These are phyloP conservation scores for Coemansia sp. DNA, from an alignment of 192 early-diverging fungal species.

Conservation along the genomic window DNA sequence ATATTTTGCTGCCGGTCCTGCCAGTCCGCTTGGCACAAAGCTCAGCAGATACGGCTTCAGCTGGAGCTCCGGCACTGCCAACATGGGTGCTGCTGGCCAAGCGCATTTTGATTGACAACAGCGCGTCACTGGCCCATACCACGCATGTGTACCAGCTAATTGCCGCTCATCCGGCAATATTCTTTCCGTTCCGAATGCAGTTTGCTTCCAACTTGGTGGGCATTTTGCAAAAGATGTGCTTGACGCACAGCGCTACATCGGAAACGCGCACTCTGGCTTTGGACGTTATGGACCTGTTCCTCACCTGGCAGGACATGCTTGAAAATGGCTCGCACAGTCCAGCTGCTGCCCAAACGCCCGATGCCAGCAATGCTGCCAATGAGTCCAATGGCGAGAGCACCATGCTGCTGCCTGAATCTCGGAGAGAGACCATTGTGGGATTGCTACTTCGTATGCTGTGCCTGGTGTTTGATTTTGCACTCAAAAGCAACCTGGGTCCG, in stretches of 20 bases:
- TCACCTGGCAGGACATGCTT: constrained; percentile 82
- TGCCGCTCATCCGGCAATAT: constrained; percentile 82
- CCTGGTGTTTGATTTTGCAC: constrained; percentile 49
- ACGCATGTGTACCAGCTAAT: constrained; percentile 90
- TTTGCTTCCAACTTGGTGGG: constrained; percentile 89
- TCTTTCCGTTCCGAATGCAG: constrained; percentile 84
- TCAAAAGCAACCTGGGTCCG: constrained; percentile 40
- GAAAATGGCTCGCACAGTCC: constrained; percentile 15
- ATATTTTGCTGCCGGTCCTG: constrained; percentile 88
- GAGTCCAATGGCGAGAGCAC: neutral
- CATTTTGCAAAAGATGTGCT: constrained; percentile 80
- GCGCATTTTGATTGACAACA: constrained; percentile 88
- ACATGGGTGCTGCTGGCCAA: constrained; percentile 86
- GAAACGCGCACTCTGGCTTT: constrained; percentile 85
- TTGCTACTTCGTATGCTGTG: constrained; percentile 50
- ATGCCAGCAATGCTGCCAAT: neutral
- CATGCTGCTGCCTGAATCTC: constrained; percentile 33
- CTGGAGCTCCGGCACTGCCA: constrained; percentile 52
- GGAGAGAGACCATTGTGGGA: constrained; percentile 47
- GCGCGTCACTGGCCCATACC: constrained; percentile 84
- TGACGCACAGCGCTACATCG: constrained; percentile 77
- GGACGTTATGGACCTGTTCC: constrained; percentile 86
- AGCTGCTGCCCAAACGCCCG: neutral
- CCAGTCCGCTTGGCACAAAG: constrained; percentile 71
- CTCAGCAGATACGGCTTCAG: constrained; percentile 22